These are phyloP conservation scores for Cryptococcus neoformans DNA, from an alignment of 1,284 basidiomycete species.

Conservation along the genomic window DNA sequence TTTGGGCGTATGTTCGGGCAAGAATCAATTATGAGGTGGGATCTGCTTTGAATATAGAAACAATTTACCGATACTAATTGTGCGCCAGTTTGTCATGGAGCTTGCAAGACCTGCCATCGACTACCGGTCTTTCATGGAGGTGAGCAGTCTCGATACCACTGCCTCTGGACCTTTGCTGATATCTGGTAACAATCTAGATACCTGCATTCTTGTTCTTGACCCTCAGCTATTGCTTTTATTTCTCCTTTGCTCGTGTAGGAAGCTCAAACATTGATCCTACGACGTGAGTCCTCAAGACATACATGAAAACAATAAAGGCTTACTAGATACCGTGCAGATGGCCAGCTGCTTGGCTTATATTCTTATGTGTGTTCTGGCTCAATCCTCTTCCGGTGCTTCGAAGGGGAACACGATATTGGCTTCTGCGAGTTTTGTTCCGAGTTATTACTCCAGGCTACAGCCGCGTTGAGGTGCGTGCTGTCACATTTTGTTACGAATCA, in stretches of 20 bases:
- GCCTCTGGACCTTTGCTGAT: no score
- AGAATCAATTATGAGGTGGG: conserved; percentile 70
- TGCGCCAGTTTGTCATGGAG: conserved; percentile 77
- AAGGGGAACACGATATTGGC: conserved; percentile 71
- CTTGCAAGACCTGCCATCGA: conserved; percentile 74
- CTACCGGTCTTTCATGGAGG: conserved; percentile 77
- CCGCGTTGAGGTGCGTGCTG: conserved; percentile 65
- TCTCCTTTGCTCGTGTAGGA: conserved; percentile 70
- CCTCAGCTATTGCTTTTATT: conserved; percentile 77
- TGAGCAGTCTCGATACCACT: conserved; percentile 30
- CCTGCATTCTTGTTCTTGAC: conserved; percentile 74
- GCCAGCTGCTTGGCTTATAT: conserved; percentile 80
- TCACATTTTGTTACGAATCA: background rate
- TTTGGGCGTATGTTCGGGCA: conserved; percentile 69
- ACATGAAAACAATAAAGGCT: background rate
- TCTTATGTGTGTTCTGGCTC: conserved; percentile 61
- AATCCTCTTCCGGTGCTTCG: conserved; percentile 72
- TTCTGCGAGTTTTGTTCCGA: conserved; percentile 61
- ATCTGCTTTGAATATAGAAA: background rate
- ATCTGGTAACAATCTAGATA: conserved; percentile 55
- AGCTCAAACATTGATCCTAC: conserved; percentile 53
- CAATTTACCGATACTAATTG: no score
- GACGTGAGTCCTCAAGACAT: conserved; percentile 35
- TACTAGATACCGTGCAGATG: conserved; percentile 52
- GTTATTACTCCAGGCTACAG: conserved; percentile 67